Percentiles rank a stretch among this genome's conserved stretches.
Conservation (phyloP, 2,329 filamentous ascomycete species). For the Diatrype stigma region DNA sequence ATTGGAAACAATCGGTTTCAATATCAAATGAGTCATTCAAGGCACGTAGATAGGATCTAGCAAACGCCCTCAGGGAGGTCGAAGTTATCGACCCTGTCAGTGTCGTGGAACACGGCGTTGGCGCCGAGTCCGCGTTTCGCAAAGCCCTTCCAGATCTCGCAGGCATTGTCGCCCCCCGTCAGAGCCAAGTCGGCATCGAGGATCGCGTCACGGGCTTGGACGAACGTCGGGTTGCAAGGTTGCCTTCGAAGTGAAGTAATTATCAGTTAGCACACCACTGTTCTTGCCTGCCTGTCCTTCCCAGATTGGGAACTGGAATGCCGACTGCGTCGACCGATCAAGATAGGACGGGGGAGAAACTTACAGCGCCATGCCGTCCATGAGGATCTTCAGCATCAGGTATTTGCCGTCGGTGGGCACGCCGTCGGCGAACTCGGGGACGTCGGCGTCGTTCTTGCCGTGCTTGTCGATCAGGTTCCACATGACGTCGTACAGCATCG, state of each 20-base stretch:
- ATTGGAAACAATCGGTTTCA: too few relatives aligned
- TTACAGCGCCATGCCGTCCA: slow-evolving; percentile 46
- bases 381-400: slow-evolving; percentile 47
- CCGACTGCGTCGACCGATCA: too few relatives aligned
- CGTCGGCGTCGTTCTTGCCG: slow-evolving; percentile 41
- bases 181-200: slow-evolving; percentile 50
- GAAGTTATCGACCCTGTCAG: neutral
- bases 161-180: slow-evolving; percentile 46
- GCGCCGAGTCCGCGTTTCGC: slow-evolving; percentile 52
- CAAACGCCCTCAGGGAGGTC: slow-evolving; percentile 2
- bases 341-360: too few relatives aligned
- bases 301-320: too few relatives aligned
- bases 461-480: slow-evolving; percentile 56
- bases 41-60: too few relatives aligned
- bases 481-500: slow-evolving; percentile 50
- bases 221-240: slow-evolving; percentile 52
- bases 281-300: too few relatives aligned
- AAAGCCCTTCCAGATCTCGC: slow-evolving; percentile 51
- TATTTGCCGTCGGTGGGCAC: slow-evolving; percentile 51
- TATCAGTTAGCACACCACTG: too few relatives aligned
- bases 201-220: slow-evolving; percentile 50
- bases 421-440: slow-evolving; percentile 39
- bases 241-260: too few relatives aligned
- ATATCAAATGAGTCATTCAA: too few relatives aligned
- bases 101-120: slow-evolving; percentile 23